Percentiles rank a stretch among this genome's conserved stretches.
phyloP scores from a whole-genome alignment of 306 rosid genomes.

The Ochetophila trinervis region DNA sequence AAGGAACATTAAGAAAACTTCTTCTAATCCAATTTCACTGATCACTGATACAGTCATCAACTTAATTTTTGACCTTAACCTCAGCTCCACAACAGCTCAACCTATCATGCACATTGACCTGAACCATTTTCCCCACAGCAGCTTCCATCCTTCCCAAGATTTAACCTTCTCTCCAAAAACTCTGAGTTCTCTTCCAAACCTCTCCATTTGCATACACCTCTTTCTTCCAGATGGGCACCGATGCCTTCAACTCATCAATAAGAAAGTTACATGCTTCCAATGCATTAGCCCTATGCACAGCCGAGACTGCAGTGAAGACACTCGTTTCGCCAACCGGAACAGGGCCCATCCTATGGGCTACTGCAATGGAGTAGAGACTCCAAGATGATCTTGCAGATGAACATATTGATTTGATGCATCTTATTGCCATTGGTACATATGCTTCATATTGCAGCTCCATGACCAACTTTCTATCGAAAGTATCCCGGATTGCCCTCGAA shows the following conservation, averaged over 20 bases:
- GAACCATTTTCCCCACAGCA: slow-evolving; percentile 26
- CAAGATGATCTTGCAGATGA: slow-evolving; percentile 72
- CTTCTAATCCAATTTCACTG: too few relatives aligned
- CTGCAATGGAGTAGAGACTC: slow-evolving; percentile 75
- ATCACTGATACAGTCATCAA: background rate
- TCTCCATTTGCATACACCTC: slow-evolving; percentile 89
- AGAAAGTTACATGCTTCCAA: slow-evolving; percentile 73
- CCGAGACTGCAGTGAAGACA: slow-evolving; percentile 59
- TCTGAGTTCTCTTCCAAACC: slow-evolving; percentile 89
- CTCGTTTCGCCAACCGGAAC: slow-evolving; percentile 83
- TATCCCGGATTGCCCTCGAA: slow-evolving; percentile 78
- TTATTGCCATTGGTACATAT: slow-evolving; percentile 81
- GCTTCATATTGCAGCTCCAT: slow-evolving; percentile 80
- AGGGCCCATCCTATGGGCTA: slow-evolving; percentile 70
- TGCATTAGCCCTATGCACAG: slow-evolving; percentile 77
- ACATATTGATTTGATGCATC: slow-evolving; percentile 63
- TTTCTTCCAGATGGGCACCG: slow-evolving; percentile 94
- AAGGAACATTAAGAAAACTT: too few relatives aligned
- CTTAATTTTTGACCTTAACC: slow-evolving; percentile 45
- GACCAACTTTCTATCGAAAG: slow-evolving; percentile 75
- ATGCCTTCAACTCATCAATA: slow-evolving; percentile 81
- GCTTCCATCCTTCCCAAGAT: slow-evolving; percentile 41
- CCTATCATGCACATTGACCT: slow-evolving; percentile 27
- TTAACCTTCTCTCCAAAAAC: slow-evolving; percentile 66
- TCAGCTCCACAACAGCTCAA: slow-evolving; percentile 58